Base-by-base conservation (phyloP, 164 flowering plant genomes). In the Umbilicus rupestris region DNA sequence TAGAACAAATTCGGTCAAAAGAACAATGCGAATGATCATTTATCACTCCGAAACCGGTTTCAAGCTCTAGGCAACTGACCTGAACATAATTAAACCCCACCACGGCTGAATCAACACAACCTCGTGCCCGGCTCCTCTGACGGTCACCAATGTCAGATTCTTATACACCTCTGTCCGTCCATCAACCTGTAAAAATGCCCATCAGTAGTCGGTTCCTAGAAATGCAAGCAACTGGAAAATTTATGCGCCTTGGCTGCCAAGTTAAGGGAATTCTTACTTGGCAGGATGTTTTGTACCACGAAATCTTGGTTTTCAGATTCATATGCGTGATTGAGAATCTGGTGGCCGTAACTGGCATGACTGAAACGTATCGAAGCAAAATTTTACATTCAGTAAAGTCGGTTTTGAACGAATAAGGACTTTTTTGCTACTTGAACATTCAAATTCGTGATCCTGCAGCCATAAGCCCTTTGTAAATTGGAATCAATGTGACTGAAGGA, bases 341-440 rank as follows among this genome's bases (percentile, higher is more conserved):
- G 0, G 98, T 90, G n/a, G 97, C 93, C 3, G 98, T 92, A 57
- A 90, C 90, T 15, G 98, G 98, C 15, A 92, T 89, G 7, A 88
- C 88, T n/a, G 97, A 82, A 59, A 63, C 33, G 14, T 59, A 39
- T 39, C 14, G 7, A 22, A 15, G 3, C 30, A 26, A 24, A 35
- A 0, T 0, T 11, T 7, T 24, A 26, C 11, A 7, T 49, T 20
- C 0, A 49, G 20, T 49, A 10, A 20, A 20, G n/a, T 45, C 17
- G 17, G 2, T 16, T 49, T 22, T 2, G 12, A 17, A 4, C 15
- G 19, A 41, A 20, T n/a, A 22, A 0, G 10, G 19, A 16, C 3
- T 65, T 20, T 30, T 7, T 45, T 8, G 35, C n/a, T 31, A 66
- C 59, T 60, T 66, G 68, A 66, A 66, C 49, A 47, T 55, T 60